These are phyloP conservation scores for Chaetoceros tenuissimus DNA, from an alignment of 108 stramenopile species.

Conservation along the genomic window DNA sequence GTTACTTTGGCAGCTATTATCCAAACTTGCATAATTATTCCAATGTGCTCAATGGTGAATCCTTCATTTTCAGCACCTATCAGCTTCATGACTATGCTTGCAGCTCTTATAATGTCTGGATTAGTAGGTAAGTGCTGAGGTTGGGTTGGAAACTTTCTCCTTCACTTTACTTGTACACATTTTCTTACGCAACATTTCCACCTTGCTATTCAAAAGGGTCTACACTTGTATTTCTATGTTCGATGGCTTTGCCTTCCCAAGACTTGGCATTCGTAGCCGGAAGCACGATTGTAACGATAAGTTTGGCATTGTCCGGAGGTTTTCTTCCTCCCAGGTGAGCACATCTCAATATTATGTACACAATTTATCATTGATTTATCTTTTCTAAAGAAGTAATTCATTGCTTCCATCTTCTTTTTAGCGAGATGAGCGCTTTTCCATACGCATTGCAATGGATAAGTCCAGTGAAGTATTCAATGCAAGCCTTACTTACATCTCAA, in stretches of 20 bases:
- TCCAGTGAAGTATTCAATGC: slow-evolving; percentile 4
- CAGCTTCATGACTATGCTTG: too few species aligned
- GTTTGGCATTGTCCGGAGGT: slow-evolving; percentile 2
- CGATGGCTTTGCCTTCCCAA: neutral
- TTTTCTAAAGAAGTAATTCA: too few species aligned
- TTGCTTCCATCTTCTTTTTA: too few species aligned
- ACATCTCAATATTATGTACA: too few species aligned
- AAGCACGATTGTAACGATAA: neutral
- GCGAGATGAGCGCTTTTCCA: neutral
- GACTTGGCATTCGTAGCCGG: slow-evolving; percentile 7
- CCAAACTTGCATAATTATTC: slow-evolving; percentile 1
- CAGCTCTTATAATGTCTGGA: too few species aligned
- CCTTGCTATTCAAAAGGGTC: neutral
- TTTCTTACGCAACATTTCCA: neutral
- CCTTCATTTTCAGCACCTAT: slow-evolving; percentile 5
- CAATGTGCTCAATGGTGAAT: neutral
- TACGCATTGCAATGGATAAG: slow-evolving; percentile 5
- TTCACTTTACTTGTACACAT: too few species aligned
- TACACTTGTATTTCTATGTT: neutral
- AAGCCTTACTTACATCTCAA: neutral
- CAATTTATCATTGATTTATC: too few species aligned
- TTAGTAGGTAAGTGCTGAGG: too few species aligned
- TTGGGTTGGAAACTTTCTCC: too few species aligned
- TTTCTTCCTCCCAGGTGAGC: too few species aligned
- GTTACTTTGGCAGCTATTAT: neutral